These are phyloP conservation scores for Sporothrix pseudoabietina DNA, from an alignment of 2,329 filamentous ascomycete species.

Conservation along the genomic window DNA sequence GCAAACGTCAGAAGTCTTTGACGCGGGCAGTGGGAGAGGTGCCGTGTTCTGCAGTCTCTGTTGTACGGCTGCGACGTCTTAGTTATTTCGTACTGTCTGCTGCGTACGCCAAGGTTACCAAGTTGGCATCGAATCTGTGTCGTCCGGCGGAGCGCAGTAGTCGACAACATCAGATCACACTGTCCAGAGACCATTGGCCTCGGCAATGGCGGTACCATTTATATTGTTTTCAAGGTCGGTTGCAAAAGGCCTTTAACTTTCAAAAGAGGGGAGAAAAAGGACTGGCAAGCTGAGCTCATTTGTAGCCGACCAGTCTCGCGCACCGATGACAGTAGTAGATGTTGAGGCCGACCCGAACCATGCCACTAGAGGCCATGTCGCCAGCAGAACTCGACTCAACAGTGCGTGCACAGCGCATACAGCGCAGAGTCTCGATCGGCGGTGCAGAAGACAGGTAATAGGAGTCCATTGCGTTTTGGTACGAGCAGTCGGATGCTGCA, in stretches of 20 bases:
- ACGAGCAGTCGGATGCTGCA: constrained; percentile 42
- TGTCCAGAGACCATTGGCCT: background rate
- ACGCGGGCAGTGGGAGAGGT: background rate
- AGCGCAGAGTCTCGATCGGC: constrained; percentile 62
- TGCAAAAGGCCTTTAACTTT: background rate
- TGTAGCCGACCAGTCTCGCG: constrained; percentile 65
- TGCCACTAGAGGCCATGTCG: constrained; percentile 59
- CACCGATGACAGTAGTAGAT: constrained; percentile 68
- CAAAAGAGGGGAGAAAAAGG: background rate
- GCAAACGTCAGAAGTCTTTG: background rate
- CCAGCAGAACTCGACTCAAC: constrained; percentile 64
- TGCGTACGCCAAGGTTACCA: background rate
- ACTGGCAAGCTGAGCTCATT: constrained; percentile 45
- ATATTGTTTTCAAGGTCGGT: background rate
- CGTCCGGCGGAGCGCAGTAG: background rate
- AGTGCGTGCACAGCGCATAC: constrained; percentile 62
- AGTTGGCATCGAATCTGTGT: background rate
- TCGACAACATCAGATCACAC: background rate
- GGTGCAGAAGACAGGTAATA: constrained; percentile 51
- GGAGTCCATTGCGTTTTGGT: constrained; percentile 54
- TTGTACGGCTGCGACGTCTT: background rate
- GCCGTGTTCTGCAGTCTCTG: background rate
- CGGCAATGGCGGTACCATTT: background rate
- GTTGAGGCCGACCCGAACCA: constrained; percentile 66
- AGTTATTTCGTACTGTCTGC: background rate